Base-by-base conservation (phyloP, 768 basidiomycete species). In the Auriscalpium microsporum region DNA sequence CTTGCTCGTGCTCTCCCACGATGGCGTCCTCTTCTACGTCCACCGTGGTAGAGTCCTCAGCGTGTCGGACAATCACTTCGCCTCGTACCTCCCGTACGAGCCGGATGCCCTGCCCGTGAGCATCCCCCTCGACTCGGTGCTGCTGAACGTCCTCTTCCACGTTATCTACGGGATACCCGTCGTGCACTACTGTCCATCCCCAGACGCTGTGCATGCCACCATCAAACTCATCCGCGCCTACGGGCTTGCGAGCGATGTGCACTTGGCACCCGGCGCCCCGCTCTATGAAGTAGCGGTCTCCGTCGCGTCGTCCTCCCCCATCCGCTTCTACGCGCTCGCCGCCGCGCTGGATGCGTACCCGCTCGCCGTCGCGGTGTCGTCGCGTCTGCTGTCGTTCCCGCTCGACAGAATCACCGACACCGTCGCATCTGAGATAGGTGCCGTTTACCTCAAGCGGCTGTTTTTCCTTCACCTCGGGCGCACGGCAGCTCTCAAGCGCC, bases 271-370 rank as follows among this genome's bases (percentile, higher is more conserved):
- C 11, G 47, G 50, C 11, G 64, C 62, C 6, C 71, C 69, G 11
- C 62, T 73, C 7, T 69, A 69, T 62, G 46, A 54, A 10, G 63
- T 72, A 23, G 58, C 75, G 46, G 66, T 73, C 36, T 64, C 68
- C 1, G 64, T 65, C 45, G 70, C 73, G 8, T 72, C 69, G 9
- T 55, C 68, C n/a, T 58, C 52, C 19, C 73, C 76, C 5, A 61
- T 78, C 19, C 69, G 74, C 2, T 59, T 76, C 2, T 80, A 76
- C 61, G 64, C 74, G 0, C 67, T 78, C 16, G 78, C 75, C 1
- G 73, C 67, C 16, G 50, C 57, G n/a, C 55, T 70, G 58, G 55
- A 66, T 37, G 65, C 78, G 10, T 59, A 73, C 42, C 63, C 67
- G 1, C 67, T 80, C 23, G 77, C 77, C 2, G 67, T 69, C 16